Evolutionary conservation across 176 grass and related monocot species (phyloP).

Genomic region (Melocanna baccifera): DNA sequence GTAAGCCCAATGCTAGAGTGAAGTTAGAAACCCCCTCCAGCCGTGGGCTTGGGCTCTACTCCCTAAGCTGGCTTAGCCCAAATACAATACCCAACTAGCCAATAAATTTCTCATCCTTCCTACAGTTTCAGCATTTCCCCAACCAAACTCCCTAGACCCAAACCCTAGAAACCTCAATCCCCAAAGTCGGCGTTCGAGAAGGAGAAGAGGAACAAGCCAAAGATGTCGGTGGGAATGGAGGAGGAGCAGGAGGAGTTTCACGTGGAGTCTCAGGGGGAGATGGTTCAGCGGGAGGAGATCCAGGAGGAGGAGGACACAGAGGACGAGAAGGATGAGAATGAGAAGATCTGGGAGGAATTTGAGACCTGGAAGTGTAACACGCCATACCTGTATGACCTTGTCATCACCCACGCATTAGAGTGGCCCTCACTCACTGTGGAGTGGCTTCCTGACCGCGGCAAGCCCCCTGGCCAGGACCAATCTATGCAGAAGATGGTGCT

Average conservation of each 20-base stretch:
- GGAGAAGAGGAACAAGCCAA: not conserved
- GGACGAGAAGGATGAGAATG: not conserved
- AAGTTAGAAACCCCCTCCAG: not conserved
- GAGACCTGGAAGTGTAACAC: conserved; percentile 47
- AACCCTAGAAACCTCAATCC: conserved; percentile 18
- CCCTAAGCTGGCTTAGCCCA: not conserved
- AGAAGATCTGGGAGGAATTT: conserved; percentile 34
- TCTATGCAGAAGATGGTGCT: conserved; percentile 61
- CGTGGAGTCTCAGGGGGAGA: not conserved
- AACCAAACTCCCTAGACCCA: conserved; percentile 5
- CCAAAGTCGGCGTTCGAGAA: not conserved
- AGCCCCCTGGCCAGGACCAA: conserved; percentile 43
- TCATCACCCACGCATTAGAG: conserved; percentile 47
- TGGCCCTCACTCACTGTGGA: conserved; percentile 71
- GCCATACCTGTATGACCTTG: conserved; percentile 54
- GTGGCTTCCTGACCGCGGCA: conserved; percentile 32
- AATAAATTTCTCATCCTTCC: not conserved
- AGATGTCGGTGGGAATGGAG: not conserved
- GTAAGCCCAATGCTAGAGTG: not conserved
- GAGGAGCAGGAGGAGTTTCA: not conserved
- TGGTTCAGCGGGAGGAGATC: conserved; percentile 27
- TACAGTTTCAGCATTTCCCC: not conserved
- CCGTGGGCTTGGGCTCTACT: not conserved
- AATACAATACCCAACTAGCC: not conserved
- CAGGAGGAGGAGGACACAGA: conserved; percentile 6